A percentile compares a stretch with the other conserved stretches of the same genome.
Conservation (phyloP, 441 rosid genomes). For the Daphne laureola region DNA sequence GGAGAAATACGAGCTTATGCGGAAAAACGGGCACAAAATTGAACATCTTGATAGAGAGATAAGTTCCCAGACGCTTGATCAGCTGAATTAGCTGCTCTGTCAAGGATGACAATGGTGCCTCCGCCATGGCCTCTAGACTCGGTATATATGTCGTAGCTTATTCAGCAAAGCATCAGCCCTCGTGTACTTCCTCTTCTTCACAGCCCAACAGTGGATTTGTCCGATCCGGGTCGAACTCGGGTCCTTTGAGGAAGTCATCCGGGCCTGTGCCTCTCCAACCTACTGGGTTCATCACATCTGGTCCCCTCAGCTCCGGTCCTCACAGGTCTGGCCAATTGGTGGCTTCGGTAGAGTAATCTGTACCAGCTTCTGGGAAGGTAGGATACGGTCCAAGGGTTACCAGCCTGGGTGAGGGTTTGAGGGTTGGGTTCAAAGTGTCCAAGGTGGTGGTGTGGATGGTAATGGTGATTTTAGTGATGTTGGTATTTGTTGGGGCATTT, state of each 20-base stretch:
- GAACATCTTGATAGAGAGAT: constrained; percentile 71
- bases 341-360: constrained; percentile 24
- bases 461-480: constrained; percentile 53
- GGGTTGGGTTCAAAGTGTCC: constrained; percentile 70
- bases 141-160: not conserved
- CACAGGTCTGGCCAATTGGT: constrained; percentile 59
- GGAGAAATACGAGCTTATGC: constrained; percentile 52
- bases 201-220: constrained; percentile 72
- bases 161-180: constrained; percentile 12
- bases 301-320: constrained; percentile 50
- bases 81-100: constrained; percentile 71
- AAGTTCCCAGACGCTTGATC: constrained; percentile 80
- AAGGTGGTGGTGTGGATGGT: constrained; percentile 63
- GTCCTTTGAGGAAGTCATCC: constrained; percentile 49
- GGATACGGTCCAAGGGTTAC: constrained; percentile 81
- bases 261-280: constrained; percentile 75
- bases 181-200: constrained; percentile 48
- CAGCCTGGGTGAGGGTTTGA: constrained; percentile 48
- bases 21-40: constrained; percentile 57
- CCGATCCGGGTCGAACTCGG: constrained; percentile 76
- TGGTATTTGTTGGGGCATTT: constrained; percentile 63
- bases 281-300: constrained; percentile 87
- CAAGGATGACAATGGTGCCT: constrained; percentile 38
- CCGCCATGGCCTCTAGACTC: constrained; percentile 43
- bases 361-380: constrained; percentile 31